Percentiles rank a stretch among this genome's conserved stretches.
phyloP scores from a whole-genome alignment of 2,329 filamentous ascomycete species.

The Arthroderma uncinatum region DNA sequence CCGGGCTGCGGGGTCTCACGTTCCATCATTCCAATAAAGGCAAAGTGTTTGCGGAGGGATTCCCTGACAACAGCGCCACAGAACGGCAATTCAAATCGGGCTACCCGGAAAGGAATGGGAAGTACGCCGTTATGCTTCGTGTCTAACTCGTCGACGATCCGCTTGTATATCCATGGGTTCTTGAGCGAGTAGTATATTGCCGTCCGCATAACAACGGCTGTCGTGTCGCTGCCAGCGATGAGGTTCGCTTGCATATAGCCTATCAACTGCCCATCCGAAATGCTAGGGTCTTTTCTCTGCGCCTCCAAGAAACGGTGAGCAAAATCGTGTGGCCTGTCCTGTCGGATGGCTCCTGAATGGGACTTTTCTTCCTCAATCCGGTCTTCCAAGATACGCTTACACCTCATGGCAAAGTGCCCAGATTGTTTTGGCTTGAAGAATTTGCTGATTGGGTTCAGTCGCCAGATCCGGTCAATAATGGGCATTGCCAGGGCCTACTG shows the following conservation, averaged over 20 bases:
- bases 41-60: conserved; percentile 55
- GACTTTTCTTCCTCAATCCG: background rate
- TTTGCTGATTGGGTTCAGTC: conserved; percentile 64
- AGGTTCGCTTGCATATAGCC: conserved; percentile 52
- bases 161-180: conserved; percentile 36
- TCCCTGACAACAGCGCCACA: conserved; percentile 71
- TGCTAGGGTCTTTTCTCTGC: conserved; percentile 41
- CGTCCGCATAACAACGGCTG: conserved; percentile 58
- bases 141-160: conserved; percentile 34
- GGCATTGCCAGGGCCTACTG: conserved; percentile 58
- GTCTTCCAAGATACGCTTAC: too few species aligned
- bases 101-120: conserved; percentile 42
- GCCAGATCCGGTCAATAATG: conserved; percentile 38
- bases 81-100: conserved; percentile 51
- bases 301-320: conserved; percentile 62
- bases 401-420: background rate
- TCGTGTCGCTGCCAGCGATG: conserved; percentile 63
- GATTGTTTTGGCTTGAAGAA: conserved; percentile 45
- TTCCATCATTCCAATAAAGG: conserved; percentile 64
- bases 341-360: background rate
- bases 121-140: conserved; percentile 49
- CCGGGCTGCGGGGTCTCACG: conserved; percentile 50
- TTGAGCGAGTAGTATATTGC: conserved; percentile 66
- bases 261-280: conserved; percentile 57
- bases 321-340: conserved; percentile 43